Evolutionary conservation across 441 rosid genomes (phyloP).

Genomic region (Erysimum cheiri): DNA sequence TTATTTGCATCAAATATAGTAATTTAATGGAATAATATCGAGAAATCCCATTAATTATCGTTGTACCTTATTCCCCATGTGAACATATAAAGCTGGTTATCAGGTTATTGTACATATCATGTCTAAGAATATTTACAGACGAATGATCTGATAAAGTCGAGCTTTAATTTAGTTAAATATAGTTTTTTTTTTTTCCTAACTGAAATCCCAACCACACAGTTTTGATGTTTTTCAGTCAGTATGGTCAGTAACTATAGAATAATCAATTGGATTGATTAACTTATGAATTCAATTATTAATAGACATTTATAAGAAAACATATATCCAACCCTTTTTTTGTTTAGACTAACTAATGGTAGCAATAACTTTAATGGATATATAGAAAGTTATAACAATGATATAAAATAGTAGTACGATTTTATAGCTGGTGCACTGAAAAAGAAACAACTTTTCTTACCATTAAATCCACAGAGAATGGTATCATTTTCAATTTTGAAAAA

Average conservation of each 20-base stretch:
- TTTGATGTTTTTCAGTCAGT: not conserved
- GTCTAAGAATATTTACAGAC: not conserved
- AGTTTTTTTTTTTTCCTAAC: not conserved
- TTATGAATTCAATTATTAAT: not conserved
- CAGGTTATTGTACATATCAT: slow-evolving; percentile 38
- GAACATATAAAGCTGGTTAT: slow-evolving; percentile 32
- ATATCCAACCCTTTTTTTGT: not conserved
- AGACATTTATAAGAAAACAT: not conserved
- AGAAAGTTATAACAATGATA: slow-evolving; percentile 43
- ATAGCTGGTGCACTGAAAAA: slow-evolving; percentile 49
- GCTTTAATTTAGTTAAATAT: not conserved
- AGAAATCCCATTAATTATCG: slow-evolving; percentile 13
- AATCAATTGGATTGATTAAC: not conserved
- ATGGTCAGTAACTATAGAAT: not conserved
- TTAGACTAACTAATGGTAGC: not conserved
- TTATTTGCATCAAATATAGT: slow-evolving; percentile 36
- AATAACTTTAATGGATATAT: slow-evolving; percentile 26
- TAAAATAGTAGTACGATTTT: slow-evolving; percentile 29
- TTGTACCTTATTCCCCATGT: slow-evolving; percentile 43
- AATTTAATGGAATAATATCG: slow-evolving; percentile 19
- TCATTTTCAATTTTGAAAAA: slow-evolving; percentile 41
- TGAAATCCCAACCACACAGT: not conserved
- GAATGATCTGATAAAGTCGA: slow-evolving; percentile 14
- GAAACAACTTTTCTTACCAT: slow-evolving; percentile 45
- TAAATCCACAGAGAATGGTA: slow-evolving; percentile 35